phyloP scores from a whole-genome alignment of 2,329 filamentous ascomycete species.

The Cylindrodendrum hubeiense region DNA sequence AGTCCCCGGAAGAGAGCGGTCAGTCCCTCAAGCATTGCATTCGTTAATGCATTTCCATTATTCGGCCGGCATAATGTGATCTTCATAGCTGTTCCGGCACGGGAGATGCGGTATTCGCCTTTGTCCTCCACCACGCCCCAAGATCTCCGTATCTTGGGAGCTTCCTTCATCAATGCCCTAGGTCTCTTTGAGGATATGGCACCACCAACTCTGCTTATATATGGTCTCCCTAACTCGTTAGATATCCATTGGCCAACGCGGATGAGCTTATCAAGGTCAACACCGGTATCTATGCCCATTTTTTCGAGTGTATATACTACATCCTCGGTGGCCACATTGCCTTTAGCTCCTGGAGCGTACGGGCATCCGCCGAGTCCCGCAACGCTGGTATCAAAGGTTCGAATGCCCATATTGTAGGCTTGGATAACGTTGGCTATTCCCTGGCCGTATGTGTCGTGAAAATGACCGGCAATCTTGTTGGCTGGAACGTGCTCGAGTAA shows the following conservation, averaged over 20 bases:
- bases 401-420: constrained; percentile 26
- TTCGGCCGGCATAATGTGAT: constrained; percentile 15
- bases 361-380: constrained; percentile 26
- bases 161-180: not conserved
- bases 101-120: constrained; percentile 18
- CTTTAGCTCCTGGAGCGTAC: constrained; percentile 25
- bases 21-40: constrained; percentile 13
- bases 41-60: constrained; percentile 19
- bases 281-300: constrained; percentile 13
- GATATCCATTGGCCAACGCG: constrained; percentile 18
- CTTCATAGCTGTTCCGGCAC: constrained; percentile 8
- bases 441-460: constrained; percentile 27
- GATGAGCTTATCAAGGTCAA: constrained; percentile 6
- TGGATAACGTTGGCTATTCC: constrained; percentile 16
- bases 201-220: constrained; percentile 16
- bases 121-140: constrained; percentile 1
- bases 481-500: constrained; percentile 16
- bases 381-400: constrained; percentile 22
- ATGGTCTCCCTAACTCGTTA: constrained; percentile 4
- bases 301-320: constrained; percentile 23
- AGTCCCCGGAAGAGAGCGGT: constrained; percentile 2
- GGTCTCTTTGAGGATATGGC: constrained; percentile 1
- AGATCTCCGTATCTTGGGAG: not conserved
- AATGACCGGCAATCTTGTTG: constrained; percentile 22
- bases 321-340: constrained; percentile 29